Base-by-base conservation (phyloP, 2,329 filamentous ascomycete species). In the Aspergillus aculeatus region DNA sequence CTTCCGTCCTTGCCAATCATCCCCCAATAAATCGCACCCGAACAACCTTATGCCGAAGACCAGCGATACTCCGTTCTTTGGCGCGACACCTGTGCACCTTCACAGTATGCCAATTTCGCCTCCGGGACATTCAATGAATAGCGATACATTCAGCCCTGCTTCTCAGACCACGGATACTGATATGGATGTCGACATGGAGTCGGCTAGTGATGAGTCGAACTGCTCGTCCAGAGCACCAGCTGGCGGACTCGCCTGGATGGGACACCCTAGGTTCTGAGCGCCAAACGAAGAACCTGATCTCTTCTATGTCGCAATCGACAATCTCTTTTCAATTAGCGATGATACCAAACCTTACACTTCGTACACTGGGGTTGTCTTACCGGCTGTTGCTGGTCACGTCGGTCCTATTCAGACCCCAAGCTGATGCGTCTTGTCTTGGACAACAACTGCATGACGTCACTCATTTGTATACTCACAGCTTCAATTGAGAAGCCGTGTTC, bases 241-340 rank as follows among this genome's bases (percentile, higher is more conserved):
- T 53, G 71, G 69, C 4, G 64, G 66, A 4, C 63, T 72, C 53
- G 66, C 69, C 11, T 76, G 75, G 75, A 72, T 72, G 65, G 73
- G 53, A 64, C 62, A 47, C 57, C 32, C 49, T 21, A 35, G 16
- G 16, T 52, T 41, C 54, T 48, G 49, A 59, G 41, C 59, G 54
- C 53, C 29, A 44, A 35, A 31, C 49, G 21, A 41, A n/a, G 21
- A 29, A 24, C 47, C 14, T 7, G 49, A 48, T 24, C 38, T 47
- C 44, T 54, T 49, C 51, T 23, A 57, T 24, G 44, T 12, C 47
- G 26, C 26, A 29, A 29, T 7, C 26, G 26, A 29, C 10, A 21
- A 31, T 14, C 5, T 12, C 9, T 55, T 29, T 4, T 29, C 11
- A 1, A 32, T 35, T 11, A 55, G 53, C 53, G 53, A 55, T 55